Conservation (phyloP, 1,139 yeast species). For the Hemisphaericaspora subhashii region DNA sequence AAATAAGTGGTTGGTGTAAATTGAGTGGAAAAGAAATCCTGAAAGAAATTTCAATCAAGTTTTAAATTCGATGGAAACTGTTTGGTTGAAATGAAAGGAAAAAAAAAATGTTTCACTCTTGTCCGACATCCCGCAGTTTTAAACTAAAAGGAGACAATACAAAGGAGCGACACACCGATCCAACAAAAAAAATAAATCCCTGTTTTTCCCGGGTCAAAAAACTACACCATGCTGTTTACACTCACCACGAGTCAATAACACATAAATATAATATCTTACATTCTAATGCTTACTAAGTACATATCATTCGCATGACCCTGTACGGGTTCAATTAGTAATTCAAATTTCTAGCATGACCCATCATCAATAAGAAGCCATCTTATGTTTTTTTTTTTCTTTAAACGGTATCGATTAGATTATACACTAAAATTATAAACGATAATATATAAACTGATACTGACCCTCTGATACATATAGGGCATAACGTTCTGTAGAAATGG, state of each 20-base stretch:
- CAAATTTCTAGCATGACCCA: not conserved
- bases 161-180: constrained; percentile 2
- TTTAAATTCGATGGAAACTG: not conserved
- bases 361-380: not conserved
- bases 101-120: constrained; percentile 2
- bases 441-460: no score
- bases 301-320: no score
- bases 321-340: not conserved
- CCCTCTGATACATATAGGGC: no score
- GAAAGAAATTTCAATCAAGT: not conserved
- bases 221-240: not conserved
- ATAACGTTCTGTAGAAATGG: no score
- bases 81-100: not conserved
- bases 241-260: no score
- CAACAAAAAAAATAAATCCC: not conserved
- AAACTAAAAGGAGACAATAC: no score
- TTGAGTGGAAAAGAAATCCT: not conserved
- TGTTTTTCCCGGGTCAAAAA: constrained; percentile 1
- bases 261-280: no score
- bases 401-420: no score
- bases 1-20: not conserved
- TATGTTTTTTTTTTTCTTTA: no score
- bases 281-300: no score
- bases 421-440: no score
- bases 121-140: constrained; percentile 2